phyloP scores from a whole-genome alignment of 1,139 yeast species.

The Blastobotrys apis region DNA sequence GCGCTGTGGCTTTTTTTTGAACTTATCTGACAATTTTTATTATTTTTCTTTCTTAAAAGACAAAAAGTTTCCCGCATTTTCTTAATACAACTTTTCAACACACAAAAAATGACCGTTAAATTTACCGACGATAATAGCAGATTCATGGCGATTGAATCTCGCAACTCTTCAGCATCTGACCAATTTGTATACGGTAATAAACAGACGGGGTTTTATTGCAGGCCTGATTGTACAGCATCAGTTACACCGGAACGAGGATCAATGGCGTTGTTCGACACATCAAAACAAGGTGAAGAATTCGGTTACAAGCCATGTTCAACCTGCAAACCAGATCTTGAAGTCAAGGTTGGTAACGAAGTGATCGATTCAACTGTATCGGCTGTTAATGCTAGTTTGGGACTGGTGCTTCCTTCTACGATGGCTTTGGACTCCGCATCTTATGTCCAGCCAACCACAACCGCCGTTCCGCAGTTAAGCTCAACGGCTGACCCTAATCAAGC shows the following conservation, averaged over 20 bases:
- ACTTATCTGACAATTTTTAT: too few relatives aligned
- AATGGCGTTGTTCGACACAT: conserved; percentile 35
- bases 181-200: conserved; percentile 12
- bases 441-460: neutral
- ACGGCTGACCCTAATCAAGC: neutral
- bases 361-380: conserved; percentile 54
- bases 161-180: conserved; percentile 6
- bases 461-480: neutral
- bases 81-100: neutral
- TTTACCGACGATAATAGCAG: conserved; percentile 7
- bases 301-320: conserved; percentile 52
- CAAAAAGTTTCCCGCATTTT: too few relatives aligned
- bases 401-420: conserved; percentile 39
- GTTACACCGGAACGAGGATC: conserved; percentile 2
- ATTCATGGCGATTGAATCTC: conserved; percentile 6
- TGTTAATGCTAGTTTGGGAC: conserved; percentile 57
- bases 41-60: too few relatives aligned
- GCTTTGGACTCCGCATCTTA: neutral
- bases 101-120: neutral
- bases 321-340: conserved; percentile 43
- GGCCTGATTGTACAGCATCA: conserved; percentile 52
- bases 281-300: conserved; percentile 41
- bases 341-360: conserved; percentile 46
- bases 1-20: too few relatives aligned
- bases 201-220: conserved; percentile 42